Evolutionary conservation across 2,329 filamentous ascomycete species (phyloP).

Genomic region (Trichoderma endophyticum): DNA sequence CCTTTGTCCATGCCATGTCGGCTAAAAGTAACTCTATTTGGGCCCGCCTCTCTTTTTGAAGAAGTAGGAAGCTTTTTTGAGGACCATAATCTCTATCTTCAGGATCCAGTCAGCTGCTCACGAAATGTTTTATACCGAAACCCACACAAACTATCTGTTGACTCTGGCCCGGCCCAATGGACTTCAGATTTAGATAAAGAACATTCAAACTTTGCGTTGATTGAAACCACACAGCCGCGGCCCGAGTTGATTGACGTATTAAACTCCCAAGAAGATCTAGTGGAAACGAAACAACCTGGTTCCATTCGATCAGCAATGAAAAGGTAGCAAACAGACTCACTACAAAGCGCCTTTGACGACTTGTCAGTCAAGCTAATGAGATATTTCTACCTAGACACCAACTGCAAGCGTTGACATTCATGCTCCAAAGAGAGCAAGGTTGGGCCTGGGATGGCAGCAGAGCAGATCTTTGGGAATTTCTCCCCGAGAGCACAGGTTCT

Average conservation of each 20-base stretch:
- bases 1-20: neutral
- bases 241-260: neutral
- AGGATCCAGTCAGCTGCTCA: neutral
- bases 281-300: neutral
- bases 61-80: conserved; percentile 8
- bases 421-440: conserved; percentile 37
- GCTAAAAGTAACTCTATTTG: neutral
- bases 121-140: conserved; percentile 1
- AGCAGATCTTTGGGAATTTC: conserved; percentile 35
- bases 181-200: neutral
- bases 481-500: conserved; percentile 21
- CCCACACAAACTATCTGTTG: neutral
- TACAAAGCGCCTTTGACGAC: rapidly evolving
- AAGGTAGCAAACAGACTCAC: neutral
- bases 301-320: neutral
- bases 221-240: neutral
- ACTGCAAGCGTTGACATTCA: conserved; percentile 43
- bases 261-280: conserved; percentile 1
- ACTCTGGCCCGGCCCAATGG: neutral
- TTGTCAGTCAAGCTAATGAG: neutral
- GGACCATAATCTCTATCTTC: neutral
- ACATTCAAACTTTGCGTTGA: no score
- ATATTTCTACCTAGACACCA: conserved; percentile 36
- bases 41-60: neutral
- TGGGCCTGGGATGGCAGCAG: conserved; percentile 30